These are phyloP conservation scores for Parathielavia hyrcaniae DNA, from an alignment of 495 filamentous ascomycete genomes.

Conservation along the genomic window DNA sequence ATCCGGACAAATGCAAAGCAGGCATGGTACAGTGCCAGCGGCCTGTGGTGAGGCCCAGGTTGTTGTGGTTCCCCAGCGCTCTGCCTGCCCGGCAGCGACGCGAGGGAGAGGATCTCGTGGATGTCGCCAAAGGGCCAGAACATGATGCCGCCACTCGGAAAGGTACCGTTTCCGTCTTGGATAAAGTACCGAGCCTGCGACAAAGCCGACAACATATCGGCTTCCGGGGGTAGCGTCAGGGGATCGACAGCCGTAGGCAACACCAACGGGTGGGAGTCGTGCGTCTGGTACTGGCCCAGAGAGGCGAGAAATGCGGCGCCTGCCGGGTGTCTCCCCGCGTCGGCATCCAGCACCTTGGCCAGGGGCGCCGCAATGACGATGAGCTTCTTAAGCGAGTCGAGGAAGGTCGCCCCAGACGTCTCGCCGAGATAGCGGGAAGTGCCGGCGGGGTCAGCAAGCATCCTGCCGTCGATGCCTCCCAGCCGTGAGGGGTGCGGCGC, in stretches of 20 bases:
- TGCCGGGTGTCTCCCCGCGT: background rate
- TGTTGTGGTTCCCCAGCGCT: background rate
- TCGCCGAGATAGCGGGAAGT: constrained; percentile 34
- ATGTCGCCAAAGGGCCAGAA: constrained; percentile 34
- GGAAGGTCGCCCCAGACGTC: constrained; percentile 37
- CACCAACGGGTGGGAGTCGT: constrained; percentile 36
- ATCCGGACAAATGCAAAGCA: constrained; percentile 30
- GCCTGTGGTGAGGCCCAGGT: constrained; percentile 9
- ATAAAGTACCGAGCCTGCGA: constrained; percentile 26
- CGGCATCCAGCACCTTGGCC: constrained; percentile 4
- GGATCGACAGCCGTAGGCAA: constrained; percentile 23
- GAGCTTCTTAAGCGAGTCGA: constrained; percentile 36
- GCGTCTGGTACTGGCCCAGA: constrained; percentile 38
- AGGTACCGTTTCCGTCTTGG: constrained; percentile 29
- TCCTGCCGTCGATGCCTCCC: constrained; percentile 23
- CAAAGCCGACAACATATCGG: constrained; percentile 27
- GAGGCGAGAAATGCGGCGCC: constrained; percentile 24
- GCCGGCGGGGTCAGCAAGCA: constrained; percentile 34
- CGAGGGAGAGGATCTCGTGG: constrained; percentile 12
- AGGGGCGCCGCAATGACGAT: constrained; percentile 26
- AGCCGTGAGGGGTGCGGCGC: background rate
- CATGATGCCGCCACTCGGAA: constrained; percentile 32
- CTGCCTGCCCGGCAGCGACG: background rate
- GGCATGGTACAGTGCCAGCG: constrained; percentile 29
- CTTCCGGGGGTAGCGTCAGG: constrained; percentile 21